phyloP scores from a whole-genome alignment of 306 rosid species.

The Lathyrus tuberosus region DNA sequence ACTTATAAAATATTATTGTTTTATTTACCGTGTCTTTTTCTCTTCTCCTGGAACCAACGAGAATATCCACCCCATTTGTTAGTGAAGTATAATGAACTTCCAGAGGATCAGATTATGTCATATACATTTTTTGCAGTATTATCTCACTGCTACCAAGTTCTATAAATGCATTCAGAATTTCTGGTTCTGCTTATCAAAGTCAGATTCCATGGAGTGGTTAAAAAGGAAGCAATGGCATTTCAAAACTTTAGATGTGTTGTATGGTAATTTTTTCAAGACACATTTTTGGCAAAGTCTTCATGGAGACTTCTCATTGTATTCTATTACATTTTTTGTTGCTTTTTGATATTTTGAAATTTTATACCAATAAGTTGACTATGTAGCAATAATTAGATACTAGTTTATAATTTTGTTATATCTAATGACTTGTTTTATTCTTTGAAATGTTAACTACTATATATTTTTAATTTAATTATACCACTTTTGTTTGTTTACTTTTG shows the following conservation, averaged over 20 bases:
- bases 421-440: neutral
- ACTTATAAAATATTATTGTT: no score
- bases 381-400: neutral
- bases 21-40: neutral
- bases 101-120: conserved; percentile 14
- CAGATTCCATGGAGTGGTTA: conserved; percentile 19
- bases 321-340: neutral
- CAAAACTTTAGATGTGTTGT: conserved; percentile 8
- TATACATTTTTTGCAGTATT: conserved; percentile 28
- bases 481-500: neutral
- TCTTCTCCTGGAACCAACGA: neutral
- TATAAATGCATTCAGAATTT: conserved; percentile 8
- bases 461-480: neutral
- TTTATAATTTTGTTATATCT: neutral
- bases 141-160: conserved; percentile 22
- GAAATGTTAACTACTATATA: neutral
- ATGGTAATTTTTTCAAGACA: neutral
- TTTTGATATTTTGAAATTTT: neutral
- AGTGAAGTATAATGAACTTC: conserved; percentile 8
- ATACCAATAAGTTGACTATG: neutral
- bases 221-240: neutral
- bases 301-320: conserved; percentile 8
- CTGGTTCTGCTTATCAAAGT: conserved; percentile 17
- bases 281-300: neutral
- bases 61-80: neutral